phyloP scores from a whole-genome alignment of 2,329 filamentous ascomycete genomes.

The Sclerotinia sclerotiorum region DNA sequence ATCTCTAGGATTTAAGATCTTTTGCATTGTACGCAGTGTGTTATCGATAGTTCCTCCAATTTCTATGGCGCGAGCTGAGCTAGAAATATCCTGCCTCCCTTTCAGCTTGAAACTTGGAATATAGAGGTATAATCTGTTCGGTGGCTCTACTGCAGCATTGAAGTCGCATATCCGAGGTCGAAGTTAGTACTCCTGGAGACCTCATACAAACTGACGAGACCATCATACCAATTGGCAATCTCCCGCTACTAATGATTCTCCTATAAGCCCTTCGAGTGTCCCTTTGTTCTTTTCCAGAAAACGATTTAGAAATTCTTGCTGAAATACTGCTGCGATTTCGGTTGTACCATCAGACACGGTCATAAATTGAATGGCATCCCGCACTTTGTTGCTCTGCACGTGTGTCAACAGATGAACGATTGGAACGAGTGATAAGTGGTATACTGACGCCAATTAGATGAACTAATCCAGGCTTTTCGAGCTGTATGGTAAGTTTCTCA shows the following conservation, averaged over 20 bases:
- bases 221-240: constrained; percentile 16
- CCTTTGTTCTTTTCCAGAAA: constrained; percentile 19
- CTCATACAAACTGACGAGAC: background rate
- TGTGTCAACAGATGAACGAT: background rate
- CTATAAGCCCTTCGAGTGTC: background rate
- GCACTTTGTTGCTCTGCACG: background rate
- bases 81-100: background rate
- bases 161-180: constrained; percentile 9
- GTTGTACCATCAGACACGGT: constrained; percentile 12
- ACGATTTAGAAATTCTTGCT: background rate
- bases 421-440: background rate
- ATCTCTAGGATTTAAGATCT: background rate
- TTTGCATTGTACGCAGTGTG: background rate
- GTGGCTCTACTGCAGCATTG: constrained; percentile 6
- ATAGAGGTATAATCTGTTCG: background rate
- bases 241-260: background rate
- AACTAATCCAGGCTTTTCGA: constrained; percentile 2
- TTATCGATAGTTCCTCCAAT: background rate
- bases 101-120: constrained; percentile 3
- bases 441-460: constrained; percentile 16
- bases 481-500: constrained; percentile 9
- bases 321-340: constrained; percentile 12
- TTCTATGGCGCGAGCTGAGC: constrained; percentile 1
- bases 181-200: constrained; percentile 14
- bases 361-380: background rate